Evolutionary conservation across 345 rosid genomes (phyloP), one percentile per base, ranked within the genome.

Genomic region (Rhizophora mangle): DNA sequence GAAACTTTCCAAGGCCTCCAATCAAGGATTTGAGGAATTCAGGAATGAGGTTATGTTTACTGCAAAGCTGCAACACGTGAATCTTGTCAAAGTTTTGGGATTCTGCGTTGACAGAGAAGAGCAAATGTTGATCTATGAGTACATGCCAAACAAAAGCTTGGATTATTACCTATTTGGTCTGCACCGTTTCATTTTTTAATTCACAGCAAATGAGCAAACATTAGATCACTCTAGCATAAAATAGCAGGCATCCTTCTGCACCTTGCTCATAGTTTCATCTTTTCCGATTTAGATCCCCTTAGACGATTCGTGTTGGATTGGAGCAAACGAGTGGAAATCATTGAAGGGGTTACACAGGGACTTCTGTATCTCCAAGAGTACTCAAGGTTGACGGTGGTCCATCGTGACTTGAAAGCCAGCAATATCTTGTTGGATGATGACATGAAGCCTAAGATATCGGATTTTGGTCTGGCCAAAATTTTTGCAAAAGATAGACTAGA

Each of bases 301-400:
- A 75, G 74, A 55, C 36, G 68, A 21, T 16, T 58, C 21, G 9
- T 10, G 0, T 67, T 82, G 54, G 82, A 82, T 43, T 80, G 83
- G 86, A 63, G n/a, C 20, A 80, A 62, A 68, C 71, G 83, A 0
- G 73, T 78, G 11, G 15, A 37, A 0, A 85, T 82, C 53, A 78
- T 80, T 54, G 83, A 80, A 74, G 86, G 86, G 26, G 52, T 85
- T 16, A 74, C 76, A n/a, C 85, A 82, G 72, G 88, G 85, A 20
- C 85, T 84, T 57, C 53, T 82, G 0, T 82, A 84, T 60, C 85
- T 82, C 24, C 84, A 84, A 68, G 85, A 84, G 51, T 84, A 82
- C 78, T 84, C 85, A 0, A 82, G 80, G 62, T 65, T 80, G 32
- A 84, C 24, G 24, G 24, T 24, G 24, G 24, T 24, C 80, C 88